Evolutionary conservation across 371 early-diverging fungal genomes (phyloP).

Genomic region (Capillidium rhysosporum): DNA sequence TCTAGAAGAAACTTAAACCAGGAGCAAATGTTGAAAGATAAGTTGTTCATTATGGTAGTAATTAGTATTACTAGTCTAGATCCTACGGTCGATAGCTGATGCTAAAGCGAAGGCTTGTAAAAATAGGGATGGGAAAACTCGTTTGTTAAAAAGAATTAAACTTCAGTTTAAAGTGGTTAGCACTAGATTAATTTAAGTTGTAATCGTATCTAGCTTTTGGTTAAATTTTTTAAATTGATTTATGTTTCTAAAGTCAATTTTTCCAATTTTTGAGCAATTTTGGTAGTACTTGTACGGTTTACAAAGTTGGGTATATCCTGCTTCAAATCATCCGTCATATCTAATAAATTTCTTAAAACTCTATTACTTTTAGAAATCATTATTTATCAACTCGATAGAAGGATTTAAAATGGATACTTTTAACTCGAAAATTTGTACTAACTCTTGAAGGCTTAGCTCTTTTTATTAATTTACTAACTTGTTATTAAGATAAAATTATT

Average conservation of each 20-base stretch:
- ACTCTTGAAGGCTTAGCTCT: conserved; percentile 14
- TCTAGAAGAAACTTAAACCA: conserved; percentile 38
- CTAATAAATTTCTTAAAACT: conserved; percentile 33
- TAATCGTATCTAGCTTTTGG: conserved; percentile 30
- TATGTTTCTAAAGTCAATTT: conserved; percentile 10
- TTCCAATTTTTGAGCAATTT: conserved; percentile 6
- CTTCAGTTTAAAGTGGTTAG: conserved; percentile 24
- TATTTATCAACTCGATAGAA: conserved; percentile 44
- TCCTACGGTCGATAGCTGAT: conserved; percentile 7
- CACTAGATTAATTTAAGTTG: conserved; percentile 42
- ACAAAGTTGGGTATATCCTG: conserved; percentile 30
- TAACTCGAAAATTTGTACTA: conserved; percentile 13
- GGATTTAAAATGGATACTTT: conserved; percentile 29
- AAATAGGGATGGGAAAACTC: conserved; percentile 22
- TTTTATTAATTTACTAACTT: conserved; percentile 29
- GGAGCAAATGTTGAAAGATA: conserved; percentile 30
- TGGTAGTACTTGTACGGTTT: conserved; percentile 5
- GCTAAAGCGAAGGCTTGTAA: conserved; percentile 26
- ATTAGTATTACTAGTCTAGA: conserved; percentile 12
- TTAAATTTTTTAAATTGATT: conserved; percentile 26
- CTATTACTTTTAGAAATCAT: conserved; percentile 40
- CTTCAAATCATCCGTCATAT: conserved; percentile 31
- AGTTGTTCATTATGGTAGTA: conserved; percentile 12
- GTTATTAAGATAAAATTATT: conserved; percentile 15
- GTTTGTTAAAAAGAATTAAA: conserved; percentile 15